Percentiles rank a stretch among this genome's conserved stretches.
phyloP scores from a whole-genome alignment of 2,329 filamentous ascomycete species.

The Trichoderma semiorbis region DNA sequence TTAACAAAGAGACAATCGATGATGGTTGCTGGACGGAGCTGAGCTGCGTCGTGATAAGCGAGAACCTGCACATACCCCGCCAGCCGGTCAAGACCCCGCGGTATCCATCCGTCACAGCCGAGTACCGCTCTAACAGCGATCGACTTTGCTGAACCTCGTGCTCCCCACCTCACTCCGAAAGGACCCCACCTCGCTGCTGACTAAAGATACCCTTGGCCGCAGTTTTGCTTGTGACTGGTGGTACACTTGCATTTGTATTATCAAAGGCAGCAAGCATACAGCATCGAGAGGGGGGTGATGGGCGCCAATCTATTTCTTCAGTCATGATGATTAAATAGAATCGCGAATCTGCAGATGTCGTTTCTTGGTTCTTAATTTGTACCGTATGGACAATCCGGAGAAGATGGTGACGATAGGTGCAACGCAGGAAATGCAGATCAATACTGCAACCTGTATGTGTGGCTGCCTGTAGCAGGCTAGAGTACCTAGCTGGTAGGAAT shows the following conservation, averaged over 20 bases:
- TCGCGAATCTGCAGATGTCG: not conserved
- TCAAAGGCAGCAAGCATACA: not conserved
- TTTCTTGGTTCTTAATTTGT: not conserved
- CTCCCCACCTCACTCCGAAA: not conserved
- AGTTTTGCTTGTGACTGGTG: not conserved
- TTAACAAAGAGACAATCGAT: not conserved
- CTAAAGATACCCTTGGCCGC: not conserved
- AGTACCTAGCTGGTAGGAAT: not conserved
- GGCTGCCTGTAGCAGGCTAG: not conserved
- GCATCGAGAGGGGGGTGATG: not conserved
- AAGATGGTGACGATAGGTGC: not conserved
- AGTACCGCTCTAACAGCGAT: slow-evolving; percentile 5
- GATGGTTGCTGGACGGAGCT: not conserved
- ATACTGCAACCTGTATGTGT: not conserved
- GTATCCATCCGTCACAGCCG: not conserved
- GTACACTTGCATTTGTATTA: not conserved
- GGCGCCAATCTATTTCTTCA: not conserved
- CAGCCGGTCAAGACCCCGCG: not conserved
- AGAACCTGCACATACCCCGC: slow-evolving; percentile 3
- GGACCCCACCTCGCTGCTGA: not conserved
- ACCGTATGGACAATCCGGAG: not conserved
- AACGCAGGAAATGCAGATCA: not conserved
- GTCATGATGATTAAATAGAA: not conserved
- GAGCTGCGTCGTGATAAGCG: not conserved
- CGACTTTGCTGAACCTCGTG: not conserved